phyloP scores from a whole-genome alignment of 768 basidiomycete genomes.

The Russula virescens region DNA sequence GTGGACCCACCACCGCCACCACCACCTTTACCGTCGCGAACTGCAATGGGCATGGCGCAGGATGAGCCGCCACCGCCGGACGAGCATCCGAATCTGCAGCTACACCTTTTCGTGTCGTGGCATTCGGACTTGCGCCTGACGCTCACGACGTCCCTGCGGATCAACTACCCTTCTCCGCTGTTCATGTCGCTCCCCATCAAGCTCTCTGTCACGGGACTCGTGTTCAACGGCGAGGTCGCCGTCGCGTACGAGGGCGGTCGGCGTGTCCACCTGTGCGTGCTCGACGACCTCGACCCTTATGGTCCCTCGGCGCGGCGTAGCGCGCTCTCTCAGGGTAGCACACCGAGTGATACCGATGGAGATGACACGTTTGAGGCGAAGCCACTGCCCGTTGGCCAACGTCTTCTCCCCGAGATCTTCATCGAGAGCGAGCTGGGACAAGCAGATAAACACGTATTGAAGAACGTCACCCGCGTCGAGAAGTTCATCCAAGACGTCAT shows the following conservation, averaged over 20 bases:
- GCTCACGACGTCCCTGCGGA: conserved; percentile 85
- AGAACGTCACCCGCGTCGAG: conserved; percentile 94
- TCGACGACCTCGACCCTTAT: conserved; percentile 85
- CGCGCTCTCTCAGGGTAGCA: conserved; percentile 38
- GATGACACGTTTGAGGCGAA: conserved; percentile 49
- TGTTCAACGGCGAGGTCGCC: conserved; percentile 82
- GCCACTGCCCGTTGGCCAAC: conserved; percentile 71
- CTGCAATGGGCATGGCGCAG: not conserved
- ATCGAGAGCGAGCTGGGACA: conserved; percentile 98
- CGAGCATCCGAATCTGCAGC: conserved; percentile 69
- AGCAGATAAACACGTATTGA: conserved; percentile 89
- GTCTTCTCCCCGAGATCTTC: conserved; percentile 77
- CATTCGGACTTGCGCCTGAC: conserved; percentile 84
- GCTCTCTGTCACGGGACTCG: conserved; percentile 82
- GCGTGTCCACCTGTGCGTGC: conserved; percentile 80
- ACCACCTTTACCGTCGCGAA: not conserved
- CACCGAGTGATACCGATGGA: conserved; percentile 61
- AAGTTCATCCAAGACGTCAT: conserved; percentile 94
- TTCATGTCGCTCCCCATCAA: conserved; percentile 98
- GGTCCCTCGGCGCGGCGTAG: conserved; percentile 49
- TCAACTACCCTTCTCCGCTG: conserved; percentile 93
- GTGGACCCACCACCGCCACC: conserved; percentile 13
- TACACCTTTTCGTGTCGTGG: conserved; percentile 84
- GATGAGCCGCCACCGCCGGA: conserved; percentile 14
- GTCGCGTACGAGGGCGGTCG: conserved; percentile 87